These are phyloP conservation scores for Trametes sanguinea DNA, from an alignment of 768 basidiomycete species.

Conservation along the genomic window DNA sequence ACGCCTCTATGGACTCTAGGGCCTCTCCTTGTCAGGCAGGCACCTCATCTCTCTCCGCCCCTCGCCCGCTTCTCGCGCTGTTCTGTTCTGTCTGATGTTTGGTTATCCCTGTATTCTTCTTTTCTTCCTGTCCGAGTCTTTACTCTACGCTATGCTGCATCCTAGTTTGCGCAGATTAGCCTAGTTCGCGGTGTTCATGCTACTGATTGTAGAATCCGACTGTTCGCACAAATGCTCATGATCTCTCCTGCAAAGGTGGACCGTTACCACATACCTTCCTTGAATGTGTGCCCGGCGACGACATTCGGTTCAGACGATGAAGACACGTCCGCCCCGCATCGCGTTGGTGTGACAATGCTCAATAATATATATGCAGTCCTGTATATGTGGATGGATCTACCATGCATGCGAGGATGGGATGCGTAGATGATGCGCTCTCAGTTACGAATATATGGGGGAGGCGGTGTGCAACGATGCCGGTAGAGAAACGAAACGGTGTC, in stretches of 20 bases:
- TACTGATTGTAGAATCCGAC: background rate
- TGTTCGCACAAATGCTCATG: background rate
- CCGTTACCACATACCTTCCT: too few relatives aligned
- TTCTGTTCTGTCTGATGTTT: background rate
- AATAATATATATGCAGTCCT: constrained; percentile 1
- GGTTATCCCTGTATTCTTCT: background rate
- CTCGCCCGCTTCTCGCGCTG: background rate
- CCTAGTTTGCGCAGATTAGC: background rate
- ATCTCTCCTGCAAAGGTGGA: too few relatives aligned
- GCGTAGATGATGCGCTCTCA: background rate
- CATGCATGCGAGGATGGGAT: constrained; percentile 6
- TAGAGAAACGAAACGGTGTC: background rate
- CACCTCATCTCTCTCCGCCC: background rate
- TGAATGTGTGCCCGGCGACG: too few relatives aligned
- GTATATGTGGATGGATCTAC: constrained; percentile 16
- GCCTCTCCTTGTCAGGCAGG: too few relatives aligned
- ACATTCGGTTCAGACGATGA: too few relatives aligned
- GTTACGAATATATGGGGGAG: background rate
- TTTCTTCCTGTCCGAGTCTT: background rate
- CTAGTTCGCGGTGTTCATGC: background rate
- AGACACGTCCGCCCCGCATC: too few relatives aligned
- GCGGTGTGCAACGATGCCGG: background rate
- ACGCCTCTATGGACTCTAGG: too few relatives aligned
- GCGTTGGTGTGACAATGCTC: background rate
- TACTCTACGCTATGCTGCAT: background rate